Evolutionary conservation across 139 green algal species (phyloP).

Genomic region (Coelastrella sp.): DNA sequence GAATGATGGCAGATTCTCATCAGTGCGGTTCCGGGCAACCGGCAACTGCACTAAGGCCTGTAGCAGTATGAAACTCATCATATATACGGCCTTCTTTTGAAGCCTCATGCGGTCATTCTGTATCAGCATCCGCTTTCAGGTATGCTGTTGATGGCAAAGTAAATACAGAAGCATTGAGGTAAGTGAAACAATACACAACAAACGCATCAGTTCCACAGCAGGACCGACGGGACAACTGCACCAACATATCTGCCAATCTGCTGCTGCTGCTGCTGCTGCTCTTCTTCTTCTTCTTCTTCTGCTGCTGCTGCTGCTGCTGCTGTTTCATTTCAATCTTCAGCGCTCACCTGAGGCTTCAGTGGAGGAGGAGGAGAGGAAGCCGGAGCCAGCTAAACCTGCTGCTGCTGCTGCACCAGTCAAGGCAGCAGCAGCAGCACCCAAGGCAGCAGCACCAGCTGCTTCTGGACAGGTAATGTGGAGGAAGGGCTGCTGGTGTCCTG

Average conservation of each 20-base stretch:
- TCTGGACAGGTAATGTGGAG: neutral
- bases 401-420: neutral
- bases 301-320: neutral
- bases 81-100: too few species aligned
- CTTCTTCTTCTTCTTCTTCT: neutral
- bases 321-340: neutral
- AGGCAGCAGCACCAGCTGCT: conserved; percentile 16
- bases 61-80: too few species aligned
- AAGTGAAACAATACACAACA: too few species aligned
- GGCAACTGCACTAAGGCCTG: too few species aligned
- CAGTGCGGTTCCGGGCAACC: too few species aligned
- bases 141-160: too few species aligned
- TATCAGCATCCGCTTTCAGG: too few species aligned
- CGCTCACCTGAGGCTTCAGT: neutral
- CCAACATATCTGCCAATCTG: neutral
- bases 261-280: neutral
- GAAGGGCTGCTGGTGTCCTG: neutral
- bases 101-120: too few species aligned
- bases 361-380: neutral
- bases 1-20: too few species aligned
- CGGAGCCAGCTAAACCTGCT: neutral
- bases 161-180: too few species aligned
- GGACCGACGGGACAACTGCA: too few species aligned
- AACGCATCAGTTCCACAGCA: too few species aligned
- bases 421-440: neutral